Evolutionary conservation across 305 asterid genomes (phyloP).

Genomic region (Ajuga reptans): DNA sequence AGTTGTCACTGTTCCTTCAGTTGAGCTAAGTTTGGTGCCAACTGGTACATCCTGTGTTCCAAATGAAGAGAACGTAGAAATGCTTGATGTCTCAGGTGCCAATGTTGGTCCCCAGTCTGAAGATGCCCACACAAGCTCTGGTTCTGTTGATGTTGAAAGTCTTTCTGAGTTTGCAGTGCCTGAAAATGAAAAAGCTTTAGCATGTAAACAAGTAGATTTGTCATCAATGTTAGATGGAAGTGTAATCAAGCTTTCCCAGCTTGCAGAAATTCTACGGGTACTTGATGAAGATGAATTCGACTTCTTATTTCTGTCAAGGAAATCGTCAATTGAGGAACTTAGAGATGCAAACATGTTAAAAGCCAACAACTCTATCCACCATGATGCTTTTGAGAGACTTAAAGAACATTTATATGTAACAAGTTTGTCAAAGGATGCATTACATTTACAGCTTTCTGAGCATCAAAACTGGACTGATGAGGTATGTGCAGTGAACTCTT

Average conservation of each 20-base stretch:
- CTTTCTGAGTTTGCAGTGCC: constrained; percentile 23
- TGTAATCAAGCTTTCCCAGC: constrained; percentile 59
- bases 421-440: constrained; percentile 58
- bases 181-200: constrained; percentile 29
- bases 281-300: constrained; percentile 63
- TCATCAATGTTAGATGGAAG: constrained; percentile 51
- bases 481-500: constrained; percentile 36
- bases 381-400: constrained; percentile 53
- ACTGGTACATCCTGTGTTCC: constrained; percentile 26
- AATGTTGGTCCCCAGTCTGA: constrained; percentile 28
- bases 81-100: constrained; percentile 26
- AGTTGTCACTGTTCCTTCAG: constrained; percentile 24
- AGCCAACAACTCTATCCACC: constrained; percentile 23
- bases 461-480: constrained; percentile 46
- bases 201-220: constrained; percentile 40
- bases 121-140: constrained; percentile 26
- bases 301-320: constrained; percentile 55
- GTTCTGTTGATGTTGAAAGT: constrained; percentile 27
- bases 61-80: constrained; percentile 30
- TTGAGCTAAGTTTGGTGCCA: constrained; percentile 24
- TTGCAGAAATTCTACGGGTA: constrained; percentile 49
- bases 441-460: constrained; percentile 56
- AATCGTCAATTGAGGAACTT: constrained; percentile 27
- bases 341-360: constrained; percentile 20
- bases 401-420: constrained; percentile 71